These are phyloP conservation scores for Tylopilus vinaceipallidus DNA, from an alignment of 768 basidiomycete genomes.

Conservation along the genomic window DNA sequence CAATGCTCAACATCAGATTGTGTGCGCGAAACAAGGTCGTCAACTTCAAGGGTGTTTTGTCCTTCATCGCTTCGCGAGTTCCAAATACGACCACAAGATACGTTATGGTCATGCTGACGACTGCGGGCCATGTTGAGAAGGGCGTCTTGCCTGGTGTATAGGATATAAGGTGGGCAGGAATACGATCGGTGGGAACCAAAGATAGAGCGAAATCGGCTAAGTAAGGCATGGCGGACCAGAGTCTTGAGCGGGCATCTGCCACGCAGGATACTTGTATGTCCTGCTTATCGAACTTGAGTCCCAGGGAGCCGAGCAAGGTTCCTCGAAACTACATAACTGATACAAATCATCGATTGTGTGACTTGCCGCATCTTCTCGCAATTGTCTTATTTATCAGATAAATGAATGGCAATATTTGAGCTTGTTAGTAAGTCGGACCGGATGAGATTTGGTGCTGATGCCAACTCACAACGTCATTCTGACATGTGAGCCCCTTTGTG, in stretches of 20 bases:
- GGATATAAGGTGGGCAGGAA: constrained; percentile 54
- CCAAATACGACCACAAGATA: constrained; percentile 89
- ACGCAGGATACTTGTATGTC: too few relatives aligned
- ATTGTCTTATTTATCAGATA: too few relatives aligned
- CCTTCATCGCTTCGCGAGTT: constrained; percentile 79
- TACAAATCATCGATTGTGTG: too few relatives aligned
- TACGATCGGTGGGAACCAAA: constrained; percentile 44
- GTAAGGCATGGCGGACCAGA: constrained; percentile 52
- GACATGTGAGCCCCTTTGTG: too few relatives aligned
- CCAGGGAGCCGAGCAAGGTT: too few relatives aligned
- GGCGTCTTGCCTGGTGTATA: constrained; percentile 80
- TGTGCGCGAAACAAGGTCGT: constrained; percentile 80
- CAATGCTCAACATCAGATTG: constrained; percentile 80
- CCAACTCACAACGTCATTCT: too few relatives aligned
- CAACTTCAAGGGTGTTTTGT: constrained; percentile 65
- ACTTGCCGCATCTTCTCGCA: too few relatives aligned
- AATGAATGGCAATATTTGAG: too few relatives aligned
- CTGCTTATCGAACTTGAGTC: too few relatives aligned
- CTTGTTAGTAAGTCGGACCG: too few relatives aligned
- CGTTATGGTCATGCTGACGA: constrained; percentile 60
- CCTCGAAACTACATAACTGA: too few relatives aligned
- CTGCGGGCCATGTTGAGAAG: constrained; percentile 70
- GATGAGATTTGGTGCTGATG: too few relatives aligned
- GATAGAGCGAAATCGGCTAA: constrained; percentile 68
- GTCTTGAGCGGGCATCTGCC: neutral